Base-by-base conservation (phyloP, 371 early-diverging fungal species). In the Lichtheimia ornata region DNA sequence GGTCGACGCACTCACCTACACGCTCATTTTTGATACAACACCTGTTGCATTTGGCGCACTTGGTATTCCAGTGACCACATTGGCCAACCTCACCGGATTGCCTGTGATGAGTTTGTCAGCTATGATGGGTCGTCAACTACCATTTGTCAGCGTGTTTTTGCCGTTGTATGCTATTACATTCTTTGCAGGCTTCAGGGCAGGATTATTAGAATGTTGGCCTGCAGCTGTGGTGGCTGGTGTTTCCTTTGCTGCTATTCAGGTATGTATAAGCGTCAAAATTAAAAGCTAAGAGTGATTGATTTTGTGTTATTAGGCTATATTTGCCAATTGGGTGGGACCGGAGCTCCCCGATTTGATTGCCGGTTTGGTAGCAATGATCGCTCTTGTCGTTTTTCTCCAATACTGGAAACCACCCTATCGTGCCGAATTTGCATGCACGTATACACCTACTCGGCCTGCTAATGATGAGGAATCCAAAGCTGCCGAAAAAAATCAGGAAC, bases 91-190 rank as follows among this genome's bases (percentile, higher is more conserved):
- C 28, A 78, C 82, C 7, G 75, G 73, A 0, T 54, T 81, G 22
- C 67, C 74, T 24, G 77, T 68, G 0, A 74, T 66, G 69, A 54
- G 65, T 0, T 28, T 81, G 12, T 74, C 77, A 13, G 76, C 78
- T 22, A 81, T 81, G 82, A 70, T 78, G 68, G 82, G 82, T 25
- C 74, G 82, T 42, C 78, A 81, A 49, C 58, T 81, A 4, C 82
- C 82, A 25, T 56, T 81, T n/a, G 30, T 81, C 13, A 72, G 74
- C 51, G 55, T 81, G n/a, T 72, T 78, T 25, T 50, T 81, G 25
- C 82, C 82, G 22, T 4, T 56, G 15, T 81, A 81, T 65, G 81
- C 74, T 14, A 51, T 76, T 12, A 30, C 62, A 1, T 72, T 77
- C 40, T 81, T 55, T 60, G 81, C 78, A 15, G 81, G 77, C 41